A percentile compares a stretch with the other conserved stretches of the same genome.
phyloP scores from a whole-genome alignment of 257 asterid genomes.

The Petrea volubilis region DNA sequence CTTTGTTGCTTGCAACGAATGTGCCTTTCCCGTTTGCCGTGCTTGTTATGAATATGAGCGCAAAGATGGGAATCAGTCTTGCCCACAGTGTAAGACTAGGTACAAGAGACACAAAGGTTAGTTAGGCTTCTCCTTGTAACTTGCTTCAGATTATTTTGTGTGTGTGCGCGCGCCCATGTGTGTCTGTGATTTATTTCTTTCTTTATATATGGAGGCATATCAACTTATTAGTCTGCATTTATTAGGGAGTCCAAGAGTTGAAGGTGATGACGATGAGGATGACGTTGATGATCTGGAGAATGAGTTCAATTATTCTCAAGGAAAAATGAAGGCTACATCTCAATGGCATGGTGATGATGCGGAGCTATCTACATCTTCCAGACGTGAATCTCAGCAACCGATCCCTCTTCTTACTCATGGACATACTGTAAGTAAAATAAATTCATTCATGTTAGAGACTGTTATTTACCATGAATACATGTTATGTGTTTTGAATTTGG shows the following conservation, averaged over 20 bases:
- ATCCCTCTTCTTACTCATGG: conserved; percentile 76
- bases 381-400: conserved; percentile 68
- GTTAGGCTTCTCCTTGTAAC: conserved; percentile 1
- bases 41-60: conserved; percentile 81
- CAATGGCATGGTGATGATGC: conserved; percentile 75
- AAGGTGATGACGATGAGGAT: conserved; percentile 82
- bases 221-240: conserved; percentile 13
- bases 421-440: conserved; percentile 62
- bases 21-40: conserved; percentile 84
- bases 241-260: conserved; percentile 75
- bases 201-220: neutral
- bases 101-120: conserved; percentile 75
- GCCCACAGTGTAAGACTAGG: conserved; percentile 83
- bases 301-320: conserved; percentile 62
- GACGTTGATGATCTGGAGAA: conserved; percentile 68
- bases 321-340: conserved; percentile 52
- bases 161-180: too few relatives aligned
- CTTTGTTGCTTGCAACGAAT: conserved; percentile 80
- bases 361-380: conserved; percentile 66
- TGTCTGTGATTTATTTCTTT: neutral
- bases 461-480: too few relatives aligned
- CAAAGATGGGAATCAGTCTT: conserved; percentile 71
- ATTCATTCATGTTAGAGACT: too few relatives aligned
- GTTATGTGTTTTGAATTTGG: neutral
- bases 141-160: neutral